Evolutionary conservation across 495 filamentous ascomycete species (phyloP).

Genomic region (Cryomyces minteri): DNA sequence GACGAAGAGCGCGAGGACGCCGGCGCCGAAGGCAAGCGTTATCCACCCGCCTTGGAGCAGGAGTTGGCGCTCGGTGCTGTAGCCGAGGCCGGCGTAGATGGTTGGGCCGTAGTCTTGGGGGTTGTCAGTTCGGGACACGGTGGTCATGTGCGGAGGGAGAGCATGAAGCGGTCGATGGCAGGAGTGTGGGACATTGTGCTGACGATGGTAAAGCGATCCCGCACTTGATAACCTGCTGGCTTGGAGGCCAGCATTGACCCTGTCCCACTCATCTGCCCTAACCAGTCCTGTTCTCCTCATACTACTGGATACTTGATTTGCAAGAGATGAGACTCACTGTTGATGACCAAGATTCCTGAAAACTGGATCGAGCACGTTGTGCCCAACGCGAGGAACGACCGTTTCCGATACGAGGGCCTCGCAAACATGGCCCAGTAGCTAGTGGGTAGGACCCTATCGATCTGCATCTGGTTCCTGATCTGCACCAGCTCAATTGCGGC

Average conservation of each 20-base stretch:
- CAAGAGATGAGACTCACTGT: not conserved
- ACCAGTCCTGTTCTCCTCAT: too few relatives aligned
- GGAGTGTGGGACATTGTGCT: not conserved
- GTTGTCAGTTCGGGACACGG: not conserved
- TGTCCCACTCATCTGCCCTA: too few relatives aligned
- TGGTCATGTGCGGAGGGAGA: not conserved
- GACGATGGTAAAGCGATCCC: too few relatives aligned
- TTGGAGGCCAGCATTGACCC: too few relatives aligned
- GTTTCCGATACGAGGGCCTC: constrained; percentile 15
- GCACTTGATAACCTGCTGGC: too few relatives aligned
- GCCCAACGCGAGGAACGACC: constrained; percentile 7
- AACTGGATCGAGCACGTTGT: constrained; percentile 8
- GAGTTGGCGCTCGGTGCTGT: constrained; percentile 7
- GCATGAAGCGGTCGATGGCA: not conserved
- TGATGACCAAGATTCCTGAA: constrained; percentile 15
- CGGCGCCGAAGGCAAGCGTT: constrained; percentile 8
- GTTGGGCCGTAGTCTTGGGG: constrained; percentile 15
- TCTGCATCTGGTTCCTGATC: constrained; percentile 12
- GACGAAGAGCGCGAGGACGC: constrained; percentile 8
- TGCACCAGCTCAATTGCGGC: constrained; percentile 13
- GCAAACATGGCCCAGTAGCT: constrained; percentile 11
- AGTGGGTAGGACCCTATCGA: constrained; percentile 9
- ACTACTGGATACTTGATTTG: too few relatives aligned
- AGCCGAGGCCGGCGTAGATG: constrained; percentile 14
- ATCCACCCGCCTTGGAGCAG: constrained; percentile 11